Percentiles rank a stretch among this genome's conserved stretches.
Evolutionary conservation across 176 grass and related monocot genomes (phyloP).

Genomic region (Elymus sibiricus): DNA sequence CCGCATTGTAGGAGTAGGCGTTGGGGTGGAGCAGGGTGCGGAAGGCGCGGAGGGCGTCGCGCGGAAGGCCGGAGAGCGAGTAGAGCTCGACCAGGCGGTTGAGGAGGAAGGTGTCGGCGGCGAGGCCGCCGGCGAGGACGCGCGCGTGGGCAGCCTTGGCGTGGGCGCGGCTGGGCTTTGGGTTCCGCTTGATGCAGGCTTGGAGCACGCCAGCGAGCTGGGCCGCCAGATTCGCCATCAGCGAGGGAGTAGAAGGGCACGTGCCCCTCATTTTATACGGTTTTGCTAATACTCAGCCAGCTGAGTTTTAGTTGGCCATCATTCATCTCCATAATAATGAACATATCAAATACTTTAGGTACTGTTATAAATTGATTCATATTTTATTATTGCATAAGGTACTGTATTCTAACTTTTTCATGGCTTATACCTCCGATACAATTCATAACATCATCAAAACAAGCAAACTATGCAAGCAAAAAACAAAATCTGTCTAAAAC

Average conservation of each 20-base stretch:
- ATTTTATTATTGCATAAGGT: too few species aligned
- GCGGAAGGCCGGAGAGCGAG: constrained; percentile 49
- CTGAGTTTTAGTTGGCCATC: too few species aligned
- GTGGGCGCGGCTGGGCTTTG: constrained; percentile 22
- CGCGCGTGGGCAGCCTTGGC: constrained; percentile 62
- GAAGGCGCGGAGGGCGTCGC: constrained; percentile 57
- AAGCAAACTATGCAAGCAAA: too few species aligned
- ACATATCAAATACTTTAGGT: too few species aligned
- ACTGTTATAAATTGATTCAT: too few species aligned
- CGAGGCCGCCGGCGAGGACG: constrained; percentile 58
- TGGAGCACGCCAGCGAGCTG: constrained; percentile 36
- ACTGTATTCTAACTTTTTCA: too few species aligned
- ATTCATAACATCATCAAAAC: too few species aligned
- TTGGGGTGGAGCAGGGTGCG: constrained; percentile 56
- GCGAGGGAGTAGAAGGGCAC: neutral
- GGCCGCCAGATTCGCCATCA: constrained; percentile 33
- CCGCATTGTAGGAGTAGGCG: constrained; percentile 71
- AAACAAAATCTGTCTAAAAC: too few species aligned
- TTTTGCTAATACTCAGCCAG: too few species aligned
- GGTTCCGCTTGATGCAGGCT: constrained; percentile 49
- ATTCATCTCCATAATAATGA: too few species aligned
- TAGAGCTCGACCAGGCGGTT: constrained; percentile 95
- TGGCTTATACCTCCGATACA: too few species aligned
- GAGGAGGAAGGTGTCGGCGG: constrained; percentile 69
- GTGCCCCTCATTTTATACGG: too few species aligned